A percentile compares a stretch with the other conserved stretches of the same genome.
These are phyloP conservation scores for Cryptococcus sp. DNA, from an alignment of 1,284 basidiomycete species.

Conservation along the genomic window DNA sequence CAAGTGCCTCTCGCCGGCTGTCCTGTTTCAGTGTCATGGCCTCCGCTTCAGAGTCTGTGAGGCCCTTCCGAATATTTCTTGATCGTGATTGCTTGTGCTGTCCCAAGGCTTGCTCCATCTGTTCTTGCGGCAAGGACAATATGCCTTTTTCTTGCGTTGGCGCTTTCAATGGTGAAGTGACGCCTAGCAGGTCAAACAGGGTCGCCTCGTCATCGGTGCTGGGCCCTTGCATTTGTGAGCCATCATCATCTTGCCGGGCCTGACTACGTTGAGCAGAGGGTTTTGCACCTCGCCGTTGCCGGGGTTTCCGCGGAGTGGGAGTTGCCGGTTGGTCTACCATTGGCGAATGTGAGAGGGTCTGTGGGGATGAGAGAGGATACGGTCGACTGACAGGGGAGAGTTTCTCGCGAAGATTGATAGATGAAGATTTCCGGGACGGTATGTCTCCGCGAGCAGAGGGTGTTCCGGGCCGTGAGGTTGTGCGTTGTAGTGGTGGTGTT, in stretches of 20 bases:
- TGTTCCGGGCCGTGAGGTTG: neutral
- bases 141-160: conserved; percentile 13
- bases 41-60: neutral
- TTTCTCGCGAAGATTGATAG: conserved; percentile 10
- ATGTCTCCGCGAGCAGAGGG: neutral
- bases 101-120: conserved; percentile 12
- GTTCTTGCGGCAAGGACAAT: conserved; percentile 18
- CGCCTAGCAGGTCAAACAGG: conserved; percentile 40
- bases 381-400: conserved; percentile 11
- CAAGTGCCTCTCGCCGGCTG: neutral
- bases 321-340: conserved; percentile 17
- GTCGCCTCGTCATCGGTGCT: conserved; percentile 33
- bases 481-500: neutral
- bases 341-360: neutral
- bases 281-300: conserved; percentile 8
- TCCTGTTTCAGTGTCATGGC: no score
- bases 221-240: conserved; percentile 4
- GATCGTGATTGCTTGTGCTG: neutral
- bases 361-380: neutral
- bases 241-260: neutral
- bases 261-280: conserved; percentile 14
- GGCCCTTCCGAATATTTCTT: conserved; percentile 1
- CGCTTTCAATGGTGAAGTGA: conserved; percentile 12
- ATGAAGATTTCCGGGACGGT: neutral
- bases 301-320: conserved; percentile 18